Conservation (phyloP, 83 land plant species). For the Picea mariana region DNA sequence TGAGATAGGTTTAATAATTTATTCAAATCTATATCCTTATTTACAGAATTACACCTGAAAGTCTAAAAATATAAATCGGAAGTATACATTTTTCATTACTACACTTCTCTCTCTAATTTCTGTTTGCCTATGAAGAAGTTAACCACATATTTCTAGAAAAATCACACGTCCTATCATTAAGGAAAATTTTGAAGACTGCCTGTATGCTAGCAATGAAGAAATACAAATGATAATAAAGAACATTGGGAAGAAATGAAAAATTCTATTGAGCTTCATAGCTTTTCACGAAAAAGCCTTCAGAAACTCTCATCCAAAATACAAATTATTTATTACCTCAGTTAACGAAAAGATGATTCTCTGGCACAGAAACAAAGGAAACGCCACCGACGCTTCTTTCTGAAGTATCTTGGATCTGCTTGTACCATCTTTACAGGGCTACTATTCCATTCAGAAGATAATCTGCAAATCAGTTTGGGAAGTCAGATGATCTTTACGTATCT, state of each 20-base stretch:
- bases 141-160: background rate
- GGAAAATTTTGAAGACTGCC: background rate
- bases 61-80: background rate
- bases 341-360: slow-evolving; percentile 1
- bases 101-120: background rate
- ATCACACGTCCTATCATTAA: background rate
- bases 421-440: slow-evolving; percentile 54
- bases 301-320: slow-evolving; percentile 5
- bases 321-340: too few species aligned
- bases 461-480: slow-evolving; percentile 22
- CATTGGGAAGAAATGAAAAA: too few species aligned
- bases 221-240: too few species aligned
- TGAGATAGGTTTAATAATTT: too few species aligned
- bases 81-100: background rate
- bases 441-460: slow-evolving; percentile 52
- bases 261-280: too few species aligned
- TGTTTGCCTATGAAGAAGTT: background rate
- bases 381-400: slow-evolving; percentile 28
- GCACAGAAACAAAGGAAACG: slow-evolving; percentile 23
- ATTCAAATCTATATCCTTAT: too few species aligned
- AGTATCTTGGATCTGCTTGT: slow-evolving; percentile 36
- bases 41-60: too few species aligned
- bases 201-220: background rate
- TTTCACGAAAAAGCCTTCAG: background rate
- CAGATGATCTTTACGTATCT: background rate